Percentiles rank a stretch among this genome's conserved stretches.
Conservation (phyloP, 768 basidiomycete genomes). For the Leccinum truebloodii region DNA sequence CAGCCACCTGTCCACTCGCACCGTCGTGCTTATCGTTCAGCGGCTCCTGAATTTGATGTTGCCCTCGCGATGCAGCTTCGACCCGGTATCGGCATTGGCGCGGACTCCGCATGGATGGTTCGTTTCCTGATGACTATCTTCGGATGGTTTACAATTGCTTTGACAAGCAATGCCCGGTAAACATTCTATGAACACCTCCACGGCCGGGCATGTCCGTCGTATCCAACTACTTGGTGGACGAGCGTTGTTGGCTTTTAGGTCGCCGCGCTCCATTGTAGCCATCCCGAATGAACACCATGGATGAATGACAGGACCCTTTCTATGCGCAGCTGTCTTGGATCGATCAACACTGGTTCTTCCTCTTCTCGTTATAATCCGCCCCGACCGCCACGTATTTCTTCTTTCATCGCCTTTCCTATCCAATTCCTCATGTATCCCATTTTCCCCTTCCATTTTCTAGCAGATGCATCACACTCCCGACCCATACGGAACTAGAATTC, state of each 20-base stretch:
- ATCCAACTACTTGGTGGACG: not conserved
- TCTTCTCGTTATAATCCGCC: not conserved
- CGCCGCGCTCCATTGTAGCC: not conserved
- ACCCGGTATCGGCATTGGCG: slow-evolving; percentile 67
- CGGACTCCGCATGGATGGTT: slow-evolving; percentile 79
- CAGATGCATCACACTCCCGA: slow-evolving; percentile 2
- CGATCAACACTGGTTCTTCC: not conserved
- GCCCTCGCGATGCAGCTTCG: slow-evolving; percentile 79
- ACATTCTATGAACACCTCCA: not conserved
- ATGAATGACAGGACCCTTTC: slow-evolving; percentile 2
- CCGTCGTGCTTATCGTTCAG: slow-evolving; percentile 39
- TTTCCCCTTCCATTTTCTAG: not conserved
- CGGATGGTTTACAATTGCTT: slow-evolving; percentile 70
- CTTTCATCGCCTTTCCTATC: not conserved
- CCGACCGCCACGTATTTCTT: not conserved
- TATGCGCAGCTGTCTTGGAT: slow-evolving; percentile 11
- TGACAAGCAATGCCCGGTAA: slow-evolving; percentile 39
- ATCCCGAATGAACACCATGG: slow-evolving; percentile 7
- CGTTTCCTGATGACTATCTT: slow-evolving; percentile 78
- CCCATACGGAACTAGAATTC: slow-evolving; percentile 5
- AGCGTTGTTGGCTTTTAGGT: slow-evolving; percentile 1
- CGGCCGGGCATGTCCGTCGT: not conserved
- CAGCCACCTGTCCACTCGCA: slow-evolving; percentile 22
- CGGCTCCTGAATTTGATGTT: slow-evolving; percentile 54
- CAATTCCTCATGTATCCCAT: not conserved